Percentiles rank a stretch among this genome's conserved stretches.
These are phyloP conservation scores for Paramecium bursaria DNA, from an alignment of 73 alveolate species.

Conservation along the genomic window DNA sequence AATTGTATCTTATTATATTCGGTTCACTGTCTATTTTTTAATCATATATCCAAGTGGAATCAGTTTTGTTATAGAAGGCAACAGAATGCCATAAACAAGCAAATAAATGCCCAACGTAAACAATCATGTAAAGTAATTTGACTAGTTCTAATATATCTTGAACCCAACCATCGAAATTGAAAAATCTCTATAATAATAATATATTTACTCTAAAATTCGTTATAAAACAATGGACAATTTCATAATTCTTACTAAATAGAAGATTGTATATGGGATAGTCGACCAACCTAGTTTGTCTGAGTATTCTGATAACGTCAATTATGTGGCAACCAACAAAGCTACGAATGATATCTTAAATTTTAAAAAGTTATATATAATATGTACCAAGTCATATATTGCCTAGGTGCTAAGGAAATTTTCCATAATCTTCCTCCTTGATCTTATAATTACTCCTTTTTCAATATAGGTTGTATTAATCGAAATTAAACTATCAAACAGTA, in stretches of 20 bases:
- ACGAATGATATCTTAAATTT: slow-evolving; percentile 39
- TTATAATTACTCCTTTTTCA: slow-evolving; percentile 77
- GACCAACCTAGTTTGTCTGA: slow-evolving; percentile 70
- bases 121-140: slow-evolving; percentile 51
- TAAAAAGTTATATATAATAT: slow-evolving; percentile 75
- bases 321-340: slow-evolving; percentile 15
- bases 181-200: slow-evolving; percentile 43
- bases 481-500: slow-evolving; percentile 70
- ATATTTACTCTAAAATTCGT: slow-evolving; percentile 75
- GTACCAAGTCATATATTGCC: slow-evolving; percentile 73
- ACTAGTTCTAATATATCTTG: slow-evolving; percentile 42
- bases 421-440: slow-evolving; percentile 74
- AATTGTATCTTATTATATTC: slow-evolving; percentile 57
- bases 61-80: slow-evolving; percentile 59
- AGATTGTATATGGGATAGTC: slow-evolving; percentile 65
- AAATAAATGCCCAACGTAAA: slow-evolving; percentile 72
- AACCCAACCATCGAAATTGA: slow-evolving; percentile 53
- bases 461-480: slow-evolving; percentile 79
- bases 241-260: slow-evolving; percentile 73
- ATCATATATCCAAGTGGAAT: slow-evolving; percentile 71
- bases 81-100: slow-evolving; percentile 80
- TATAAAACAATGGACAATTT: slow-evolving; percentile 74
- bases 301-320: slow-evolving; percentile 65
- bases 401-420: slow-evolving; percentile 74
- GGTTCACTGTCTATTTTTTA: slow-evolving; percentile 34